These are phyloP conservation scores for Hortiboletus campestris DNA, from an alignment of 768 basidiomycete species.

Conservation along the genomic window DNA sequence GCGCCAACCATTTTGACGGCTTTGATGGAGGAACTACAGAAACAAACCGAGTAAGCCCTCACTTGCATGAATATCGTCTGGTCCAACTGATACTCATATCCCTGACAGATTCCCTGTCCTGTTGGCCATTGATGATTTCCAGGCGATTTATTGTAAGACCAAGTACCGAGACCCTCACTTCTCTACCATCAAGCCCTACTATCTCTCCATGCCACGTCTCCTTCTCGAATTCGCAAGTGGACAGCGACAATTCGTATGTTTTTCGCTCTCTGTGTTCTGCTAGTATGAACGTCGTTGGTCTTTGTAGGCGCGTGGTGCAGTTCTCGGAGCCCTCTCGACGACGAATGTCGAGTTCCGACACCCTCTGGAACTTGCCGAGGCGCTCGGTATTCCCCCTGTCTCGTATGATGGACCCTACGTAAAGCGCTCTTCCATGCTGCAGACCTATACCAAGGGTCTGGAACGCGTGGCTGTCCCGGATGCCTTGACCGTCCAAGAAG, in stretches of 20 bases:
- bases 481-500: constrained; percentile 62
- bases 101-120: constrained; percentile 66
- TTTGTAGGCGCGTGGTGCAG: constrained; percentile 60
- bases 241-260: constrained; percentile 60
- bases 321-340: constrained; percentile 67
- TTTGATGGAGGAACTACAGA: constrained; percentile 58
- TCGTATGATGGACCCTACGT: constrained; percentile 53
- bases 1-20: constrained; percentile 58
- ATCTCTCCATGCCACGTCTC: constrained; percentile 75
- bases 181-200: constrained; percentile 64
- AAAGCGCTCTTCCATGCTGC: constrained; percentile 48
- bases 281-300: background rate
- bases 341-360: constrained; percentile 57
- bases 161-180: constrained; percentile 75
- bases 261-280: background rate
- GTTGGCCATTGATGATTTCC: constrained; percentile 86
- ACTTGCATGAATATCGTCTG: background rate
- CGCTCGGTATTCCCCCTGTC: constrained; percentile 47
- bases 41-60: constrained; percentile 56
- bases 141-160: constrained; percentile 68
- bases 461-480: constrained; percentile 53
- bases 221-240: constrained; percentile 81
- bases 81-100: background rate
- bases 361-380: constrained; percentile 62
- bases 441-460: constrained; percentile 55